Base-by-base conservation (phyloP, 768 basidiomycete genomes). In the Clathrus columnatus region DNA sequence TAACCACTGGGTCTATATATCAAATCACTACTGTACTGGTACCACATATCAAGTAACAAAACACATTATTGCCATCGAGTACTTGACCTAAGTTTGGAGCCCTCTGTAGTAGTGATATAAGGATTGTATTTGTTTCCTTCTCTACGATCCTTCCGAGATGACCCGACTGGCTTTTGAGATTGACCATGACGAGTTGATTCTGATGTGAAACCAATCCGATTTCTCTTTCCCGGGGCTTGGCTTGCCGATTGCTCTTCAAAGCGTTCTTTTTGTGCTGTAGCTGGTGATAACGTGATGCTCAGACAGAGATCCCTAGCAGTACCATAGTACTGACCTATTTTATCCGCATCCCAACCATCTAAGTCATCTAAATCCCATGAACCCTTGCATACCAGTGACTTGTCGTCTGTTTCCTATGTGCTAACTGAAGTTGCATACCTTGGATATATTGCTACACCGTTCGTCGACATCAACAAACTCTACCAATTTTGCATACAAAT, bases 381-480 rank as follows among this genome's bases (percentile, higher is more conserved):
- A 74, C 72, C 54, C 54, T 55, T 55, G 46, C 54, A 55, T 17
- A 48, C 24, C 54, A 27, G 46, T 55, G 54, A 55, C 54, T 54
- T 47, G 27, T 55, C 41, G 54, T 42, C 45, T 46, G 46, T 26
- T 23, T 24, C 24, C 29, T 48, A 28, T 21, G 20, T 23, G 26
- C 5, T 23, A 14, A 20, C 45, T 18, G 27, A 18, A 46, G 17
- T 42, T 18, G 30, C 54, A 30, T 48, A 55, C 54, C 17, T 72
- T 55, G 7, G 88, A 85, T 63, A 94, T 93, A 60, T 91, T 89
- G 1, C 85, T 87, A n/a, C 81, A 73, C 16, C 84, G 80, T 67
- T 98, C 95, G 63, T 95, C 85, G 16, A 94, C 86, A 56, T 87
- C 86, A 16, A 96, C 84, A 65, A 94, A 96, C 64, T 96, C 91